Evolutionary conservation across 192 early-diverging fungal genomes (phyloP).

Genomic region (Thamnidium elegans): DNA sequence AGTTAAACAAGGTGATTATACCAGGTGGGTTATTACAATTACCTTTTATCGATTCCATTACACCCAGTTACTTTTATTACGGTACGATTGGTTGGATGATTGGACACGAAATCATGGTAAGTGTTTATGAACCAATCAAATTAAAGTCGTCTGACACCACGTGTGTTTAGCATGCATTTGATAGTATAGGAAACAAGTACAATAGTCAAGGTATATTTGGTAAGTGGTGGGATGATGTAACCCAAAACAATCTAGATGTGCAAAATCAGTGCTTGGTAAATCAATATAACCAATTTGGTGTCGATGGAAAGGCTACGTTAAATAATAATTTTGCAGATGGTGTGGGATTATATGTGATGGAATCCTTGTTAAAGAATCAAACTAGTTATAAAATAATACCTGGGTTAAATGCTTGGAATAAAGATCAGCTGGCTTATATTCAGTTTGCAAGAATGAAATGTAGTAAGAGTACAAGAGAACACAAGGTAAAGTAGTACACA

Average conservation of each 20-base stretch:
- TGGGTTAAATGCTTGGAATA: constrained; percentile 45
- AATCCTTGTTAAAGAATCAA: constrained; percentile 16
- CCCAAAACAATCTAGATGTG: constrained; percentile 40
- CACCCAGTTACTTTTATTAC: constrained; percentile 62
- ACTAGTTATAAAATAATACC: constrained; percentile 36
- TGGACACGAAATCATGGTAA: constrained; percentile 69
- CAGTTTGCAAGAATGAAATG: constrained; percentile 66
- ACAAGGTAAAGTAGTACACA: neutral
- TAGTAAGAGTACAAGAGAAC: constrained; percentile 42
- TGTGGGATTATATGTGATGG: constrained; percentile 50
- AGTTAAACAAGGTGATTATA: constrained; percentile 22
- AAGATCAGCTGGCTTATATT: constrained; percentile 63
- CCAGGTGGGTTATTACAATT: constrained; percentile 60
- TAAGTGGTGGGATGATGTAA: constrained; percentile 42
- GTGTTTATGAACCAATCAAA: neutral
- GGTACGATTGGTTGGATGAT: constrained; percentile 65
- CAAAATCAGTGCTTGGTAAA: constrained; percentile 62
- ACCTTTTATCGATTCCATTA: constrained; percentile 56
- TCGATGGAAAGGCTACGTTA: constrained; percentile 53
- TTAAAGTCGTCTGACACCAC: neutral
- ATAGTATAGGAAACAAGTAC: constrained; percentile 53
- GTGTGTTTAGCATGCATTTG: constrained; percentile 61
- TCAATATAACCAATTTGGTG: constrained; percentile 53
- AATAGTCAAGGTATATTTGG: constrained; percentile 50
- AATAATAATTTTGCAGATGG: constrained; percentile 68